phyloP scores from a whole-genome alignment of 2,329 filamentous ascomycete genomes.

The Hypoxylon sp. region DNA sequence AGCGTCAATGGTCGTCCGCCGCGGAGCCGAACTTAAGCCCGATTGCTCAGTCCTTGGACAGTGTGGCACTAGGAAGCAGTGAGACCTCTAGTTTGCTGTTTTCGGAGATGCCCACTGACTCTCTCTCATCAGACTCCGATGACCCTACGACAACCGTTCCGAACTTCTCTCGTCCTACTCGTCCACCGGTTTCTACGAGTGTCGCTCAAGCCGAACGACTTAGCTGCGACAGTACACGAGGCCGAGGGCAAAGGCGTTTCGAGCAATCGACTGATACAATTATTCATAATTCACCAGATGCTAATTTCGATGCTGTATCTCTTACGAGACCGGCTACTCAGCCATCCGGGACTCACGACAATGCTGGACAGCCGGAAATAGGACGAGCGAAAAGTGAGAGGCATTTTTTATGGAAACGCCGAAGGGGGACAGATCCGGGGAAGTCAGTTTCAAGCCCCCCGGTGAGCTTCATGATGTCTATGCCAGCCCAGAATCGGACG shows the following conservation, averaged over 20 bases:
- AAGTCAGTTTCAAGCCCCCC: constrained; percentile 33
- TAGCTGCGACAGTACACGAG: constrained; percentile 35
- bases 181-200: constrained; percentile 30
- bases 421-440: constrained; percentile 50
- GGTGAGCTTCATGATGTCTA: constrained; percentile 38
- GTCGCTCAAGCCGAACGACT: constrained; percentile 20
- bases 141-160: constrained; percentile 23
- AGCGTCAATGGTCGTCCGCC: constrained; percentile 66
- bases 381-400: constrained; percentile 43
- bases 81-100: constrained; percentile 39
- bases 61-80: constrained; percentile 46
- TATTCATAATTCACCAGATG: constrained; percentile 46
- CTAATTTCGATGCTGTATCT: constrained; percentile 13
- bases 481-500: constrained; percentile 37
- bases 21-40: constrained; percentile 66
- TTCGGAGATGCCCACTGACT: constrained; percentile 36
- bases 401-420: constrained; percentile 55
- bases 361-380: constrained; percentile 22
- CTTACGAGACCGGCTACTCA: constrained; percentile 19
- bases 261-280: constrained; percentile 51
- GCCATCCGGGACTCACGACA: constrained; percentile 24
- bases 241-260: constrained; percentile 20
- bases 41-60: constrained; percentile 61
- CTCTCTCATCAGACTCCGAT: constrained; percentile 38
- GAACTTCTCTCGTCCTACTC: constrained; percentile 46